Conservation (phyloP, 2,329 filamentous ascomycete species). For the Aspergillus ustus region DNA sequence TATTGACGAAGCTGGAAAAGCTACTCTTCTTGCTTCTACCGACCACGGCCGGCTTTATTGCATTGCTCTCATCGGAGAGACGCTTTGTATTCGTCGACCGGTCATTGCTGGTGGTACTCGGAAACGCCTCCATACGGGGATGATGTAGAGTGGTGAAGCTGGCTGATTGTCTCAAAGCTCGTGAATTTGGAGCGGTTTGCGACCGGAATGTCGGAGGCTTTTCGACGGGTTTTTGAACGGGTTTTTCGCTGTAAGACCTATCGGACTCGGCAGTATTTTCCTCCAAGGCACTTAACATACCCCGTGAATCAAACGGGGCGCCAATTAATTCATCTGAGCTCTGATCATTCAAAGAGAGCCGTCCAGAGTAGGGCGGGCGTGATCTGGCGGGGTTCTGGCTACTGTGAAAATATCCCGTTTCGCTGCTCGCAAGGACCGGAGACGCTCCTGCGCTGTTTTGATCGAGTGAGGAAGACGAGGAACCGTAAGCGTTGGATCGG, state of each 20-base stretch:
- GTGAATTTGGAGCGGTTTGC: conserved; percentile 62
- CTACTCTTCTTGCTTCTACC: conserved; percentile 80
- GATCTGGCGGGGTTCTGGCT: conserved; percentile 34
- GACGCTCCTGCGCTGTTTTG: conserved; percentile 47
- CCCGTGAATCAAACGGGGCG: conserved; percentile 49
- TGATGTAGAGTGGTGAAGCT: conserved; percentile 63
- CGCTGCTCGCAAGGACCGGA: conserved; percentile 40
- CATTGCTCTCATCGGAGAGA: conserved; percentile 77
- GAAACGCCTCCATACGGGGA: conserved; percentile 57
- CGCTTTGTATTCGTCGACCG: conserved; percentile 67
- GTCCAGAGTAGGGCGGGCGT: conserved; percentile 39
- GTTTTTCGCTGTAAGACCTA: conserved; percentile 36
- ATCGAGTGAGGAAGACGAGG: conserved; percentile 54
- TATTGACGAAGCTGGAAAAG: conserved; percentile 86
- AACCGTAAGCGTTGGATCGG: conserved; percentile 52
- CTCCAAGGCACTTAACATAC: conserved; percentile 50
- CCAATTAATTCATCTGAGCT: conserved; percentile 52
- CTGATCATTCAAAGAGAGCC: conserved; percentile 42
- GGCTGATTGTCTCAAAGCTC: conserved; percentile 66
- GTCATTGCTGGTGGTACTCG: conserved; percentile 47
- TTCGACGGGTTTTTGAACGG: conserved; percentile 34
- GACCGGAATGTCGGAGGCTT: conserved; percentile 50
- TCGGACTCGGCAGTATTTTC: conserved; percentile 43
- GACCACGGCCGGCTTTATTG: conserved; percentile 62
- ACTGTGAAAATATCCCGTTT: conserved; percentile 34